Evolutionary conservation across 345 rosid genomes (phyloP), one percentile per base, ranked within the genome.

Genomic region (Bretschneidera sinensis): DNA sequence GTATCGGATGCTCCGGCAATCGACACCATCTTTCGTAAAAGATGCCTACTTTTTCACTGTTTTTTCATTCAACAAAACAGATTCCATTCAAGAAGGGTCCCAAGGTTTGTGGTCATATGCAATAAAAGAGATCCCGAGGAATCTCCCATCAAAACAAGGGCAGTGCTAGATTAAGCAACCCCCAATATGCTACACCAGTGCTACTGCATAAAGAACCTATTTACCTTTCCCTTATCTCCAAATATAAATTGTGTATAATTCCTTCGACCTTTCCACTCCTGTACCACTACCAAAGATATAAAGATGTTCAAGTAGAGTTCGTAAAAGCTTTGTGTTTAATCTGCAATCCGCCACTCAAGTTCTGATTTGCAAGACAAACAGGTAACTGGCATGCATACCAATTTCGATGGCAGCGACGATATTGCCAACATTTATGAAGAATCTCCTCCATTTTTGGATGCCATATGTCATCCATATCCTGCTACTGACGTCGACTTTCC

Each of bases 1-100:
- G 69, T 53, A 22, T 51, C 28, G 18, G 65, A 62, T 62, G 63
- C 72, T 59, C 45, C 43, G 19, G 20, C 45, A 18, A 24, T 28
- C 34, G 20, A 19, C 61, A 19, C 49, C 17, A 8, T 20, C 19
- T n/a, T n/a, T n/a, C n/a, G n/a, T n/a, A n/a, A 34, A 51, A 64
- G 70, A 55, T 16, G 63, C 63, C 15, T 5, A 20, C 18, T 58
- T 49, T 62, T 33, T 45, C 23, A 6, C 39, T 19, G 24, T n/a
- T 48, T 59, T 48, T 23, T 2, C 1, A 0, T 21, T 13, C 16
- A 6, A 21, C 21, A 56, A 14, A 48, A 24, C 2, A 52, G 48
- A 66, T 66, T 70, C 69, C 33, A 21, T 21, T 54, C 22, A 11
- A 8, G 48, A 18, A 28, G 16, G 49, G 59, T 34, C 31, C 35